Base-by-base conservation (phyloP, 768 basidiomycete genomes). In the Xerocomellus chrysenteron region DNA sequence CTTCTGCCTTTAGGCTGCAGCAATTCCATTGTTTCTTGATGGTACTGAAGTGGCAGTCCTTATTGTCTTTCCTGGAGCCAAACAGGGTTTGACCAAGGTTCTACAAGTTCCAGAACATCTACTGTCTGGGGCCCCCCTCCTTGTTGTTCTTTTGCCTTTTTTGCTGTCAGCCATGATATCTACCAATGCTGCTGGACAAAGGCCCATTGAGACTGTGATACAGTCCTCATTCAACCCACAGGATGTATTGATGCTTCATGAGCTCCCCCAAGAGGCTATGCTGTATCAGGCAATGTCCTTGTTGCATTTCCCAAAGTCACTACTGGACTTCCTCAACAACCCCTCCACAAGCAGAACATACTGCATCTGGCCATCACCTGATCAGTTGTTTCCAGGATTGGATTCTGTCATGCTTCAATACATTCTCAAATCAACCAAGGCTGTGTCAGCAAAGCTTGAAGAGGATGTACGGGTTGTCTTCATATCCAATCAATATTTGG, bases 401-500 rank as follows among this genome's bases (percentile, higher is more conserved):
- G 84, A 86, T 59, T 80, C 79, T 10, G 24, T 50, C 5, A 56
- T 75, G 30, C 76, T 88, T 12, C 64, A 70, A 13, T 61, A 64
- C 2, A 69, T 87, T 19, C 64, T 88, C 53, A 68, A 75, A 30
- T 72, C 76, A 50, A 80, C 74, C 54, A 66, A 73, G 24, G 80
- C 81, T 13, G 68, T 66, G 43, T 56, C 72, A 55, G 75, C 72
- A 17, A 73, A 74, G 12, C 56, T 68, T 56, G 74, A 76, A 40
- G 67, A 68, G 24, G 76, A 79, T 47, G 73, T 74, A 24, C 69
- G 82, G 12, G 70, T 83, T 24, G 65, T 90, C n/a, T 91, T 90
- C 56, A 77, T 89, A 24, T 86, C 90, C 65, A 78, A 83, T 16
- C 81, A 82, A 19, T 77, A 85, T 3, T 62, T 91, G 54, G 65